Evolutionary conservation across 441 rosid species (phyloP).

Genomic region (Gossypium gossypioides): DNA sequence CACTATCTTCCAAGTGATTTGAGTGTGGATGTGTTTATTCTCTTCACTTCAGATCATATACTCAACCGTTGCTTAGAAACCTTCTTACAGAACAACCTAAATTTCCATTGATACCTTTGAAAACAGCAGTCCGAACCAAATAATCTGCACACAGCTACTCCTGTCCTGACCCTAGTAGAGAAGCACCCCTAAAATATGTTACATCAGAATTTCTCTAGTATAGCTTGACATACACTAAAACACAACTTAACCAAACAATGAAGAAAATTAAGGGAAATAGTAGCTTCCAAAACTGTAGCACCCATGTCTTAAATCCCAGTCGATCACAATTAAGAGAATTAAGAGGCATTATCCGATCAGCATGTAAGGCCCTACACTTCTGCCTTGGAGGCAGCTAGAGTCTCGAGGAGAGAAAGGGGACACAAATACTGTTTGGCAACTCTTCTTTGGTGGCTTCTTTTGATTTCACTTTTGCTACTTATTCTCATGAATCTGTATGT

Average conservation of each 20-base stretch:
- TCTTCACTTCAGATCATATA: background rate
- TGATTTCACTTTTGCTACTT: background rate
- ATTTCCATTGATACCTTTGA: background rate
- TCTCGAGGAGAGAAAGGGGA: background rate
- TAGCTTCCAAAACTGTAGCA: background rate
- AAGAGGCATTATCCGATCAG: background rate
- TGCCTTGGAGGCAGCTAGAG: background rate
- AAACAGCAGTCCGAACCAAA: background rate
- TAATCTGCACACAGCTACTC: background rate
- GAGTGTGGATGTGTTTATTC: background rate
- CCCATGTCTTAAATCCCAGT: background rate
- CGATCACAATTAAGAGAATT: background rate
- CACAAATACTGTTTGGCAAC: background rate
- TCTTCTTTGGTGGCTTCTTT: background rate
- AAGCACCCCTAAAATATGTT: background rate
- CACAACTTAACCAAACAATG: background rate
- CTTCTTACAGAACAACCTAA: background rate
- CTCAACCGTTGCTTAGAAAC: background rate
- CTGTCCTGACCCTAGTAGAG: background rate
- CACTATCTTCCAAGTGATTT: background rate
- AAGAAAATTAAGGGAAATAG: background rate
- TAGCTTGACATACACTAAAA: background rate
- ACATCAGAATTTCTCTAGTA: background rate
- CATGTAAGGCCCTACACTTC: background rate
- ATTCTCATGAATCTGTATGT: background rate